Base-by-base conservation (phyloP, 2,329 filamentous ascomycete species). In the Fusarium neocosmosporiellum region DNA sequence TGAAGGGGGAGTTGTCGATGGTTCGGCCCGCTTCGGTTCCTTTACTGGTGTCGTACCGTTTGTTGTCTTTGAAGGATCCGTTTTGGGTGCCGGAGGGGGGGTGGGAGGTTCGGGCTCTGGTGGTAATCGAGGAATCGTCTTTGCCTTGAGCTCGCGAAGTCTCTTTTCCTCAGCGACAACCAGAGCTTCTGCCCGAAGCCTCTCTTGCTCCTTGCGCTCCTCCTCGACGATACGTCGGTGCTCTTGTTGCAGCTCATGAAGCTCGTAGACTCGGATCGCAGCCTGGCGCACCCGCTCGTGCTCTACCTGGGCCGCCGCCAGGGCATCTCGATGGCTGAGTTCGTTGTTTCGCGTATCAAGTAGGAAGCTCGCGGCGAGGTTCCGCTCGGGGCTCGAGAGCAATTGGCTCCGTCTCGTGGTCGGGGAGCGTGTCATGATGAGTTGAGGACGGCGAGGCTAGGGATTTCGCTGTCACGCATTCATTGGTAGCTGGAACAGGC, bases 221-320 rank as follows among this genome's bases (percentile, higher is more conserved):
- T 84, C 81, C 48, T 84, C 82, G 29, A 82, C 62, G 53, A 88
- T 83, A 14, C 83, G 80, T 37, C 81, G 78, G 67, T 85, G 81
- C 70, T 87, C 83, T 70, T 86, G 81, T 59, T 85, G 79, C 18
- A 86, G 75, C 66, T 86, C 82, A 66, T 89, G 83, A 43, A 87
- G 80, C 66, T 87, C 81, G 63, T 84, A 86, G 8, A 86, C 85
- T 18, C 84, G 82, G 37, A 88, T 79, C 9, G 88, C 88, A 33
- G 82, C 81, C 62, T 86, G 82, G 31, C 87, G 86, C 13, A 96
- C 88, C 31, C 88, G 86, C 39, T 93, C 88, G 79, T 95, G 93
- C 77, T 92, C 88, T 16, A 86, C 85, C 57, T 89, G 89, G 5
- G 92, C 92, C 54, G 88, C 88, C 53, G 88, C 88, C 18, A 96